Evolutionary conservation across 2,329 filamentous ascomycete genomes (phyloP), one percentile per base, ranked within the genome.

Genomic region (Exophiala xenobiotica): DNA sequence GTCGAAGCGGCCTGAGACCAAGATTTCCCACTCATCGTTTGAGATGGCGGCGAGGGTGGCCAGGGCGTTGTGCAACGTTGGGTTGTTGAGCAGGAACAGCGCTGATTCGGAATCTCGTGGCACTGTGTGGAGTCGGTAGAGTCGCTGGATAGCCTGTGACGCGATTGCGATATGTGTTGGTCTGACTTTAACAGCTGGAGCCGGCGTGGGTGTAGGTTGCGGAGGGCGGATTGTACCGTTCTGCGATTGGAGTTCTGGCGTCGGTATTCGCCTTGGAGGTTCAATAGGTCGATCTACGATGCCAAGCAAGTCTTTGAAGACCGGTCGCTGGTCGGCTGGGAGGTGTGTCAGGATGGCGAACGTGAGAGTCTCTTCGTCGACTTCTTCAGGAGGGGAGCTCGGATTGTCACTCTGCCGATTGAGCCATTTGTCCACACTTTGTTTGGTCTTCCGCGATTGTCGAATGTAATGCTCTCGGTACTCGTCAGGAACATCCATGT

Each of bases 311-410:
- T 89, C 86, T 61, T 90, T 91, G 72, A 95, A 96, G 43, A 87
- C 81, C 0, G 87, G 87, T 16, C 89, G 81, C 60, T 95, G 84
- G 35, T 87, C 80, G 2, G 82, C 74, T 45, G 87, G 83, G 9
- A 97, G 78, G 64, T 90, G 91, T 7, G 92, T 97, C 53, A 96
- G 76, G 68, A 97, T 95, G 47, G 92, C 91, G 71, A 97, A 96
- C 2, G 87, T 87, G 27, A 97, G 74, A 0, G 92, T 97, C 70
- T 96, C 92, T 56, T 96, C 91, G 63, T 96, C 92, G 4, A 96
- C 87, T 52, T 96, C 92, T 55, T 91, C 86, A 0, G 90, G 90
- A 1, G 89, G 85, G 45, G 85, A 86, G 1, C 82, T 82, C 1
- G 86, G 81, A 12, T 82, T 80, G 54, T 90, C 86, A 24, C 85